Evolutionary conservation across 345 rosid genomes (phyloP), one percentile per base, ranked within the genome.

Genomic region (Bruguiera parviflora): DNA sequence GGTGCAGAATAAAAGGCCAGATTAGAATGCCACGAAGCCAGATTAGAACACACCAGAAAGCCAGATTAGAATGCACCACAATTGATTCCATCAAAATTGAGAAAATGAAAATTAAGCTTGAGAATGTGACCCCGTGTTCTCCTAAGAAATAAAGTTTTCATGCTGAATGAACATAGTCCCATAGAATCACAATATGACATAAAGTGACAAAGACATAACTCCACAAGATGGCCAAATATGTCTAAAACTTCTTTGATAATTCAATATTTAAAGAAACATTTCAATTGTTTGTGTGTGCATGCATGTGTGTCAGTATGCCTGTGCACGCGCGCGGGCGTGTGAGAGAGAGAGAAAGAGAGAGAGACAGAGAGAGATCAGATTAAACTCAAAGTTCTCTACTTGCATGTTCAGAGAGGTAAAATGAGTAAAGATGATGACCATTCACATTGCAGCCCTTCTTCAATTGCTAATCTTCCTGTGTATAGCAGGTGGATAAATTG

Each of bases 21-120:
- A 55, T 69, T 25, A 64, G 71, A 68, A 65, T 70, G 61, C 20
- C 32, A 31, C 32, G 3, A 35, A 6, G 10, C 8, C 8, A 35
- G 9, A 6, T 35, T 35, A 8, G 15, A 39, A 39, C 46, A 10
- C 46, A 39, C 46, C 46, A 10, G 13, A 43, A 43, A 10, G 29
- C 62, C 65, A 39, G 70, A 55, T 70, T 21, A 64, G 70, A 68
- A 64, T 70, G 61, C 19, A n/a, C 68, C 56, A 81, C 32, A 8
- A 43, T 53, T 24, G n/a, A 52, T 21, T 25, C 32, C 7, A 22
- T 15, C 27, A 15, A 18, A 69, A 57, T 67, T 19, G 47, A 5
- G 63, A 57, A 67, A 39, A 58, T 27, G 46, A 69, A 61, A 61
- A 31, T 18, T 43, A 22, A 49, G 58, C 28, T 64, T 20, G 22